A percentile compares a stretch with the other conserved stretches of the same genome.
phyloP scores from a whole-genome alignment of 768 basidiomycete species.

The Leccinellum albellum region DNA sequence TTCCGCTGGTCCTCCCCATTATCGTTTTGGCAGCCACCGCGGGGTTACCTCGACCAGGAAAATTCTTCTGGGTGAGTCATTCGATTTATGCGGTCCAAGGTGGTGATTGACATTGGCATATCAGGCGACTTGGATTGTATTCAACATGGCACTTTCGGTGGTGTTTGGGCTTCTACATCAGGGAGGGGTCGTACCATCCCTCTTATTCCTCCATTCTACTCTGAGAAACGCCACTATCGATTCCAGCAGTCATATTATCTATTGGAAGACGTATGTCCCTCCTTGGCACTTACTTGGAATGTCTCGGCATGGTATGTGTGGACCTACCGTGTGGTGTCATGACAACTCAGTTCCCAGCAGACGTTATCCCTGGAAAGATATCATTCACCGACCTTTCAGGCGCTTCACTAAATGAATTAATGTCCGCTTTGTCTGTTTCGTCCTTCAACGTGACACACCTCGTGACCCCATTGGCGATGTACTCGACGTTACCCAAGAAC shows the following conservation, averaged over 20 bases:
- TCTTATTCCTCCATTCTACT: conserved; percentile 30
- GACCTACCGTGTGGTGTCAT: not conserved
- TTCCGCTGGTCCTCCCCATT: conserved; percentile 33
- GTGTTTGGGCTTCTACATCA: conserved; percentile 39
- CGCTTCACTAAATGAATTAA: conserved; percentile 14
- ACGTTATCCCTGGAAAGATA: conserved; percentile 19
- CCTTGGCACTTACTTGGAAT: conserved; percentile 35
- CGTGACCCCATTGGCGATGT: conserved; percentile 32
- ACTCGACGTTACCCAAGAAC: conserved; percentile 12
- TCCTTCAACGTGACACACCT: conserved; percentile 19
- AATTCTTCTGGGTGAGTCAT: conserved; percentile 32
- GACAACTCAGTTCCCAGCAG: conserved; percentile 15
- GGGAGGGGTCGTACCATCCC: conserved; percentile 40
- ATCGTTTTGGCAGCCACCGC: conserved; percentile 28
- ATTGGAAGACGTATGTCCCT: conserved; percentile 42
- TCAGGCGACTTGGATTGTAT: conserved; percentile 28
- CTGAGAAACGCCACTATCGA: conserved; percentile 7
- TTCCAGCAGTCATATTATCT: conserved; percentile 22
- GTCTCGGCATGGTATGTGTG: conserved; percentile 18
- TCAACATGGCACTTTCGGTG: conserved; percentile 27
- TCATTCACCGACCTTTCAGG: conserved; percentile 32
- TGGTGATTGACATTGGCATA: not conserved
- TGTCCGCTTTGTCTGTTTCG: conserved; percentile 13
- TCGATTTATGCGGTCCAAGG: not conserved
- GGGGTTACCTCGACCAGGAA: conserved; percentile 25